Base-by-base conservation (phyloP, 2,329 filamentous ascomycete species). In the Penicillium brevicompactum region DNA sequence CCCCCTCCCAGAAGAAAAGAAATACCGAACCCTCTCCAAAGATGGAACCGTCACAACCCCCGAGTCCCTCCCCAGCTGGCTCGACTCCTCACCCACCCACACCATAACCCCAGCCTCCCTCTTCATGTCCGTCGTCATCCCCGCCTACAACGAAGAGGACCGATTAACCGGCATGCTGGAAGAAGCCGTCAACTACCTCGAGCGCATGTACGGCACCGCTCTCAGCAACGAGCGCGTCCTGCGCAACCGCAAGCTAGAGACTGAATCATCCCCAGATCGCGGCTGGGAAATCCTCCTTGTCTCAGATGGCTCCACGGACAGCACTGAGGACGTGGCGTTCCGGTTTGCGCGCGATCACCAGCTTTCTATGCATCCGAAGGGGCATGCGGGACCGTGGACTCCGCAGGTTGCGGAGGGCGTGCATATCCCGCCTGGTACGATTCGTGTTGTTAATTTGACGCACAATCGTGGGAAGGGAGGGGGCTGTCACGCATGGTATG, bases 281-380 rank as follows among this genome's bases (percentile, higher is more conserved):
- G 92, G 92, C 11, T 99, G 96, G 84, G 94, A 99, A 76, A 96
- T 99, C 60, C 73, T 99, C 40, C 79, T 99, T 47, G 86, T 99
- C 53, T 90, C 94, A 67, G 94, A 99, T 72, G 94, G 93, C 11
- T 95, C 90, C 63, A 87, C 79, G 22, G 94, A 99, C 76, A 80
- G 78, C 67, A 99, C 94, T 0, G 87, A 91, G 9, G 82, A 90
- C 5, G 88, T 90, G 3, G 92, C 89, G 3, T 82, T 97, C 43
- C 79, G 85, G 2, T 97, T 97, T 74, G 87, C 91, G n/a, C 82
- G 82, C 47, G 83, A 87, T 49, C 85, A 91, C 62, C 81, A 85
- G 65, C 73, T 85, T 7, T 80, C 78, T 53, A 54, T 71, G 31
- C 74, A 77, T 53, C 76, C 76, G 10, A 75, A 75, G 56, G 73